Conservation (phyloP, 225 moss, liverwort and hornwort genomes). For the Sphagnum contortum region DNA sequence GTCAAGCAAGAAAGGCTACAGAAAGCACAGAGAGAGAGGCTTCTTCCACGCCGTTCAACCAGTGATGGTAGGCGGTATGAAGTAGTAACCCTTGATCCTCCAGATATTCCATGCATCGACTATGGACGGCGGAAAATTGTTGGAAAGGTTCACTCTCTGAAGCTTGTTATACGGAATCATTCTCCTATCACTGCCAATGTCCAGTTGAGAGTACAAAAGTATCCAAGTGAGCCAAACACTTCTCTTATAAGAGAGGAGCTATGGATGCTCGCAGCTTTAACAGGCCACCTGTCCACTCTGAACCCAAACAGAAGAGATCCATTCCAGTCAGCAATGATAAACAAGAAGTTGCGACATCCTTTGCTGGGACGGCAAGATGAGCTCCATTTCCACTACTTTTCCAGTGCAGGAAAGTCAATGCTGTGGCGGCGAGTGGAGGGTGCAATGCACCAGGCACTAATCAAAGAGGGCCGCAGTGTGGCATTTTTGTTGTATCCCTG, state of each 20-base stretch:
- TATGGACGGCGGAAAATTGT: slow-evolving; percentile 55
- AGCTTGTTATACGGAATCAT: slow-evolving; percentile 56
- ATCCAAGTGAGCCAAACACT: slow-evolving; percentile 43
- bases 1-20: slow-evolving; percentile 27
- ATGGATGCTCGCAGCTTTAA: slow-evolving; percentile 70
- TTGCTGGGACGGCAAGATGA: slow-evolving; percentile 36
- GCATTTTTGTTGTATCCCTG: slow-evolving; percentile 79
- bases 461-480: slow-evolving; percentile 62
- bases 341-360: slow-evolving; percentile 23
- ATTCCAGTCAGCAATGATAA: slow-evolving; percentile 39
- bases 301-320: slow-evolving; percentile 58
- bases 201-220: slow-evolving; percentile 30
- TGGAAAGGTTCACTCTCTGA: slow-evolving; percentile 65
- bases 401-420: slow-evolving; percentile 75
- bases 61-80: background rate
- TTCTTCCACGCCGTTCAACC: background rate
- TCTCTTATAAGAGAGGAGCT: slow-evolving; percentile 57
- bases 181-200: slow-evolving; percentile 65
- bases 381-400: slow-evolving; percentile 58
- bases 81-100: slow-evolving; percentile 26
- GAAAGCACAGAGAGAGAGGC: slow-evolving; percentile 12
- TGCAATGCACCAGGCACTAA: slow-evolving; percentile 75
- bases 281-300: slow-evolving; percentile 56
- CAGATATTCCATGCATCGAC: slow-evolving; percentile 61
- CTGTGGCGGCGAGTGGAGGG: slow-evolving; percentile 72